Conservation (phyloP, 148 eudicot species). For the Rhododendron ovatum region DNA sequence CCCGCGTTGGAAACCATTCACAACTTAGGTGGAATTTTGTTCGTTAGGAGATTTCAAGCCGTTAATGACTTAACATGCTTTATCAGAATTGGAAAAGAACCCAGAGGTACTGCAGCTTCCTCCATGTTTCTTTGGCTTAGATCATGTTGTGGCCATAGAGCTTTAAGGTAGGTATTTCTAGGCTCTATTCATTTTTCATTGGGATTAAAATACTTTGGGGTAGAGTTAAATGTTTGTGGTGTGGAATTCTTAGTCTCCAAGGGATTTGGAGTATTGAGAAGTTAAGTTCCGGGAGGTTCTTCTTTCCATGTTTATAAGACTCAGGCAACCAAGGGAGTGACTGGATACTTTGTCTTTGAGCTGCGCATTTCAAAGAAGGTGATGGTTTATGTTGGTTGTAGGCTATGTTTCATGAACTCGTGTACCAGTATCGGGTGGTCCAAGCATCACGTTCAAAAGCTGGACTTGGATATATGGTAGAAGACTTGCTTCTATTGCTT, state of each 20-base stretch:
- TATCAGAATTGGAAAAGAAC: not conserved
- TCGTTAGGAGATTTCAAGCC: not conserved
- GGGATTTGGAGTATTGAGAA: not conserved
- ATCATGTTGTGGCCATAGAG: not conserved
- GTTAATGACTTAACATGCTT: not conserved
- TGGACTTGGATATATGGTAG: not conserved
- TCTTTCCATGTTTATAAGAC: not conserved
- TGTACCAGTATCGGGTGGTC: not conserved
- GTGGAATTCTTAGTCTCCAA: not conserved
- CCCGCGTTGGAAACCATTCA: not conserved
- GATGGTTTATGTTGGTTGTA: not conserved
- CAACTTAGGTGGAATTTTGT: not conserved
- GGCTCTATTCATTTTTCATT: not conserved
- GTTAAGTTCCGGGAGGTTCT: not conserved
- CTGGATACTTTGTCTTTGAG: not conserved
- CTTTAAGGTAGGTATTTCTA: not conserved
- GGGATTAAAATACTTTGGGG: not conserved
- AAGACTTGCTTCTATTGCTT: not conserved
- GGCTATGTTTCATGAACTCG: not conserved
- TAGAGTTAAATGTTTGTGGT: not conserved
- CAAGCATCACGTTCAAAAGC: not conserved
- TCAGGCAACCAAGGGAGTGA: not conserved
- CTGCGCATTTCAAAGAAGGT: not conserved
- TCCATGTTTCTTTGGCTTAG: not conserved
- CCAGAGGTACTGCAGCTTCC: not conserved